Evolutionary conservation across 1,139 yeast genomes (phyloP), one percentile per base, ranked within the genome.

Genomic region (Blastobotrys serpentis): DNA sequence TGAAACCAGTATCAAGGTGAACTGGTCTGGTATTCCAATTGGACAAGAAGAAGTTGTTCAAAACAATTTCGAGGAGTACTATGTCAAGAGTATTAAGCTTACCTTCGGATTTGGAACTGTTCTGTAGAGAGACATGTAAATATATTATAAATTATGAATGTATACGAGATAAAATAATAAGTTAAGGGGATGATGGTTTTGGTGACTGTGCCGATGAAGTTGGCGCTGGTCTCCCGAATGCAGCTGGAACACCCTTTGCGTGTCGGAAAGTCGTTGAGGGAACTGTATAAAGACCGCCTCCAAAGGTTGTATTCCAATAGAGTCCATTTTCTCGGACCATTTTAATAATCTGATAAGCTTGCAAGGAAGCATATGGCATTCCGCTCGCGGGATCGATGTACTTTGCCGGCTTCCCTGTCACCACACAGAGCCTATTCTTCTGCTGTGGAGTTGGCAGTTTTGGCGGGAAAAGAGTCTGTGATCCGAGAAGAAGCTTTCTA

Each of bases 1-100:
- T 40, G 98, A 90, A 61, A 92, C 98, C 13, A 80, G 77, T 50
- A 74, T 90, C 73, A 79, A 83, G 52, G 92, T 89, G 32, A 74
- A 77, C 50, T 87, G 92, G 79, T 73, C 80, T 18, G 97, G 97
- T n/a, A 84, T 92, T 44, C 98, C 98, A 17, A 75, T 92, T 42
- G 98, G 98, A n/a, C 94, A 94, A 64, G 98, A 92, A 67, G 98
- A 92, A 50, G 75, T 85, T 50, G 96, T 87, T 38, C 79, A 82
- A 62, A 78, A 75, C 41, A 92, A 92, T 68, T 92, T 94, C 63
- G 89, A 88, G 59, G 89, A 86, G 55, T 86, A 88, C 67, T 92
- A 92, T 65, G 82, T 90, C 50, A 82, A 84, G 67, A 79, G 96
- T 7, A 89, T 92, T 63, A 92, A 89, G 73, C 64, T 88, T 41